Evolutionary conservation across 306 rosid species (phyloP), one percentile per base, ranked within the genome.

Genomic region (Sicyos baderoa): DNA sequence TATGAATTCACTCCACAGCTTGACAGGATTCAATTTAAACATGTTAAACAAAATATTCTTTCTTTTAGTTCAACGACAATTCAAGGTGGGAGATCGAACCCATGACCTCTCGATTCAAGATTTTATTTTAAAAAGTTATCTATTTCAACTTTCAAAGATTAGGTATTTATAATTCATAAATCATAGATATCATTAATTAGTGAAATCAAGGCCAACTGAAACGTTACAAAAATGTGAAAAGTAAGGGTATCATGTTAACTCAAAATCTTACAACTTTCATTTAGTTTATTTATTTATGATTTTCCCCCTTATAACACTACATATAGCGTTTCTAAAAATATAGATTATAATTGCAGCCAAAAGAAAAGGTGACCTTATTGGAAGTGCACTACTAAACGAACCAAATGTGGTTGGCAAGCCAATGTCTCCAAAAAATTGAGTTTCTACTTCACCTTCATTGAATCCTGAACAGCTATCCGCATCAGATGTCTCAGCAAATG

Each of bases 391-490:
- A 50, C 74, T 67, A 48, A 83, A 80, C 23, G 79, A 57, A 80
- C 83, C 85, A 77, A 75, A 84, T 63, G 79, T 15, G 74, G 84
- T 73, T 66, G 77, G 67, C 74, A 78, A 73, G 22, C 82, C 76
- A 42, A 61, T 85, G 58, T 84, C 85, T 17, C 78, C 88, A 22
- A 86, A 65, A 68, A 82, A 82, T 22, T 81, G 88, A 12, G 95
- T 87, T 60, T 89, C 95, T 71, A 79, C 96, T 81, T 92, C 96
- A 14, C 84, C 89, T 75, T 88, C 96, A 65, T 93, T 82, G 61
- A 78, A 59, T 78, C 85, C 84, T 48, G 88, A 78, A 65, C 79
- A 65, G 69, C 77, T 80, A 54, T 86, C 89, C 15, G 71, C 72
- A 59, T 83, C 89, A 60, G 92, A 86, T 1, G 96, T 84, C 74